Base-by-base conservation (phyloP, 2,329 filamentous ascomycete genomes). In the Aspergillus phoenicis region DNA sequence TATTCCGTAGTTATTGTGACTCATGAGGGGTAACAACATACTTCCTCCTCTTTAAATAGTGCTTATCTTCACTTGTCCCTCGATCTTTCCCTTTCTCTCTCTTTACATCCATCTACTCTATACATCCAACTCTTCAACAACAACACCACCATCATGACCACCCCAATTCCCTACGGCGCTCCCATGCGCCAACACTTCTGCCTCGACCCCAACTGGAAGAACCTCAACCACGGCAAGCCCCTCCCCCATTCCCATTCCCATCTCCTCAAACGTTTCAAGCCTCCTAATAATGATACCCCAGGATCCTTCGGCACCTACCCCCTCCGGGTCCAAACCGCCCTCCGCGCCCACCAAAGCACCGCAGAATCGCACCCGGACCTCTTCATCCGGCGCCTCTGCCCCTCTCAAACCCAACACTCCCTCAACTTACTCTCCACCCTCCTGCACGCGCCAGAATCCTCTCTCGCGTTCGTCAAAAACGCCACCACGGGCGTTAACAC, bases 281-380 rank as follows among this genome's bases (percentile, higher is more conserved):
- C 20, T 39, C 30, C 54, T 61, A 22, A 59, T 38, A 52, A 17
- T 30, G 30, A 33, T 13, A 41, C 4, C 36, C 17, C 54, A 72
- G 68, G 91, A 52, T 96, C 92, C 0, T 97, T 91, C 72, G 93
- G 93, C 36, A 88, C 89, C 2, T 87, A 89, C 68, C 93, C 93
- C 3, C 80, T 77, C 8, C 72, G 77, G 20, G 82, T 97, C 61
- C 84, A 83, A 15, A 76, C 83, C 13, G 82, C 82, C 53, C 82
- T 89, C 20, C 86, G 84, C 15, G 70, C 80, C n/a, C 90, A 89
- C 69, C 89, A 93, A 71, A 84, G 89, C 63, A 77, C 81, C 4
- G 79, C 82, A 38, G 93, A 97, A 78, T 79, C 83, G 1, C 81
- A 80, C 0, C 91, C 93, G 0, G 93, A 97, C 76, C 74, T 78